Percentiles rank a stretch among this genome's conserved stretches.
phyloP scores from a whole-genome alignment of 1,284 basidiomycete species.

The Pholiota adiposa region DNA sequence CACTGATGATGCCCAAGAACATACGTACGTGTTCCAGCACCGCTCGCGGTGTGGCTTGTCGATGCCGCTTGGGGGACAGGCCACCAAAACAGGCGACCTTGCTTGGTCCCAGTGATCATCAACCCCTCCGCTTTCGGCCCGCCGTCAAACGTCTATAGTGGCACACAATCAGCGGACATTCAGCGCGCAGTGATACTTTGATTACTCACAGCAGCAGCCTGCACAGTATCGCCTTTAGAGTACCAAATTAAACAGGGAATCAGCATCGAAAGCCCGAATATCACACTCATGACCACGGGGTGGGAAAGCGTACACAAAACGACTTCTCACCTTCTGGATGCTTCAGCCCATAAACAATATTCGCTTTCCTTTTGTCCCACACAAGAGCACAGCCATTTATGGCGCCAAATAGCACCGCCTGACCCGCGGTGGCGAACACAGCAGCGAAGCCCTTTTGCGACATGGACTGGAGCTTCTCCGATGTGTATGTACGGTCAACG shows the following conservation, averaged over 20 bases:
- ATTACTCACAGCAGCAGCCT: slow-evolving; percentile 57
- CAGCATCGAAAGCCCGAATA: slow-evolving; percentile 14
- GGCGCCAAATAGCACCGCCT: slow-evolving; percentile 57
- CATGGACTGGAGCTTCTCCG: slow-evolving; percentile 34
- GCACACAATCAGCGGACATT: slow-evolving; percentile 6
- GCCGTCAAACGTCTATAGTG: slow-evolving; percentile 51
- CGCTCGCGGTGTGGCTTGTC: too few species aligned
- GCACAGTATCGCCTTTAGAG: slow-evolving; percentile 51
- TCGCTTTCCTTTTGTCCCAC: slow-evolving; percentile 60
- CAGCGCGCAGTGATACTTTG: slow-evolving; percentile 3
- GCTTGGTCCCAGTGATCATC: slow-evolving; percentile 58
- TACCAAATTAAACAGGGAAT: slow-evolving; percentile 19
- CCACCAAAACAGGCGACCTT: slow-evolving; percentile 63
- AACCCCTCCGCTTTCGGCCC: slow-evolving; percentile 38
- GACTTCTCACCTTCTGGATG: slow-evolving; percentile 54
- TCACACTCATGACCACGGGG: neutral
- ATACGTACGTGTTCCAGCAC: slow-evolving; percentile 11
- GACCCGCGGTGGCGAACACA: slow-evolving; percentile 54
- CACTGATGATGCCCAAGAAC: neutral
- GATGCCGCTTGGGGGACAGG: slow-evolving; percentile 45
- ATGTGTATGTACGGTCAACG: slow-evolving; percentile 55
- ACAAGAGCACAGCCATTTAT: slow-evolving; percentile 56
- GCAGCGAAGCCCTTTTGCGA: slow-evolving; percentile 41
- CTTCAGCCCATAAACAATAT: slow-evolving; percentile 57
- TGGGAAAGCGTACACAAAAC: neutral